A percentile compares a stretch with the other conserved stretches of the same genome.
These are phyloP conservation scores for Capsicum chinense DNA, from an alignment of 257 asterid species.

Conservation along the genomic window DNA sequence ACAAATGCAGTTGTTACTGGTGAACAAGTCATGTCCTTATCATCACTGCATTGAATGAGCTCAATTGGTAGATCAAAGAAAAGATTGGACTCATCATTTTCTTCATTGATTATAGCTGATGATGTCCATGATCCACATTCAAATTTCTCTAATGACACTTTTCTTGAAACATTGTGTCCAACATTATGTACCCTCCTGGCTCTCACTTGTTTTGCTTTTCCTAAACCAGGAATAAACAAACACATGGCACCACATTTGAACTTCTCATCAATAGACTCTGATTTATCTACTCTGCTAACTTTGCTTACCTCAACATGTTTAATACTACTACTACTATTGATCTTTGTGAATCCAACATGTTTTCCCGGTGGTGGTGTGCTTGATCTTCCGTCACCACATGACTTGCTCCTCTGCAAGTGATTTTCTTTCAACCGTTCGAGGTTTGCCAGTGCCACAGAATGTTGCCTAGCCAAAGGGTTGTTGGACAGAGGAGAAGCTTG, in stretches of 20 bases:
- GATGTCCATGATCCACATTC: constrained; percentile 90
- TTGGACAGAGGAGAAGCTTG: constrained; percentile 33
- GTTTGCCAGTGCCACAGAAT: constrained; percentile 73
- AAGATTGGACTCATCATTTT: constrained; percentile 48
- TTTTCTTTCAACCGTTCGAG: constrained; percentile 64
- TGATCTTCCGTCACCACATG: constrained; percentile 73
- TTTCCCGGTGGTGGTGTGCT: constrained; percentile 63
- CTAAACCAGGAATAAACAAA: constrained; percentile 74
- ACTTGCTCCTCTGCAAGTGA: constrained; percentile 68
- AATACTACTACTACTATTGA: background rate
- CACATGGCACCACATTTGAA: constrained; percentile 79
- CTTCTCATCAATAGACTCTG: constrained; percentile 41
- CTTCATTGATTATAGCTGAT: constrained; percentile 52
- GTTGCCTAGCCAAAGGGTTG: constrained; percentile 50
- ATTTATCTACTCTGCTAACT: constrained; percentile 22
- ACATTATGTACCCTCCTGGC: constrained; percentile 42
- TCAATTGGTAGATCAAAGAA: constrained; percentile 87
- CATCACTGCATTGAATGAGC: constrained; percentile 55
- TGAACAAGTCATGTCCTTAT: constrained; percentile 51
- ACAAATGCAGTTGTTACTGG: constrained; percentile 71
- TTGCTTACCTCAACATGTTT: background rate
- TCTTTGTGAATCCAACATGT: constrained; percentile 48
- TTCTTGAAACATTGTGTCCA: constrained; percentile 48
- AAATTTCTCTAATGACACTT: constrained; percentile 75
- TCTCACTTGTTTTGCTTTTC: constrained; percentile 56